These are phyloP conservation scores for Pyrenophora graminea DNA, from an alignment of 2,329 filamentous ascomycete species.

Conservation along the genomic window DNA sequence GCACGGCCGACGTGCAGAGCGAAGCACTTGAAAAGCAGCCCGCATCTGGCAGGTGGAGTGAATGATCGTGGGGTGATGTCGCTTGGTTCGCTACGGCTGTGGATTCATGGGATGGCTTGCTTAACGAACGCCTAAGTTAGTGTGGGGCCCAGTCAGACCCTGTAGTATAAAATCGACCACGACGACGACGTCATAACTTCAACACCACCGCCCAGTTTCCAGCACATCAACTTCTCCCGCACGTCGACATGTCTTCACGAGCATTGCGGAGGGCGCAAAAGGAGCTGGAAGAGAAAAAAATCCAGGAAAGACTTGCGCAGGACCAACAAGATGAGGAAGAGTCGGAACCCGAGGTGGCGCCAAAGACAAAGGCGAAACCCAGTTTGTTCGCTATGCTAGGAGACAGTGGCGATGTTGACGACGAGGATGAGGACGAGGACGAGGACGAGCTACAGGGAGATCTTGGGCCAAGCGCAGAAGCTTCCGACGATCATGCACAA, in stretches of 20 bases:
- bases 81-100: conserved; percentile 11
- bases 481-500: conserved; percentile 31
- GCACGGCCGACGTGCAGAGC: conserved; percentile 68
- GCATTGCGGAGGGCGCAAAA: conserved; percentile 67
- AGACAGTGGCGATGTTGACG: conserved; percentile 46
- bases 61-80: conserved; percentile 6
- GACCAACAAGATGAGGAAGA: conserved; percentile 42
- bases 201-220: conserved; percentile 14
- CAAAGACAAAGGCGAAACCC: conserved; percentile 39
- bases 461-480: conserved; percentile 36
- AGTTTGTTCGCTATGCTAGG: conserved; percentile 55
- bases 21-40: conserved; percentile 68
- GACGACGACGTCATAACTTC: conserved; percentile 25
- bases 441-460: conserved; percentile 31
- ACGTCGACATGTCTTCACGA: conserved; percentile 63
- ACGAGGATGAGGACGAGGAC: conserved; percentile 45
- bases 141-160: conserved; percentile 17
- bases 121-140: conserved; percentile 7
- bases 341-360: conserved; percentile 45
- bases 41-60: conserved; percentile 62
- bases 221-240: not conserved
- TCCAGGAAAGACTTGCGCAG: conserved; percentile 48
- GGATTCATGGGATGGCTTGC: conserved; percentile 11
- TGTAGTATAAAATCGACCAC: conserved; percentile 10
- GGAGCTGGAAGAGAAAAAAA: conserved; percentile 62